phyloP scores from a whole-genome alignment of 495 filamentous ascomycete genomes.

The Penicillium soppii region DNA sequence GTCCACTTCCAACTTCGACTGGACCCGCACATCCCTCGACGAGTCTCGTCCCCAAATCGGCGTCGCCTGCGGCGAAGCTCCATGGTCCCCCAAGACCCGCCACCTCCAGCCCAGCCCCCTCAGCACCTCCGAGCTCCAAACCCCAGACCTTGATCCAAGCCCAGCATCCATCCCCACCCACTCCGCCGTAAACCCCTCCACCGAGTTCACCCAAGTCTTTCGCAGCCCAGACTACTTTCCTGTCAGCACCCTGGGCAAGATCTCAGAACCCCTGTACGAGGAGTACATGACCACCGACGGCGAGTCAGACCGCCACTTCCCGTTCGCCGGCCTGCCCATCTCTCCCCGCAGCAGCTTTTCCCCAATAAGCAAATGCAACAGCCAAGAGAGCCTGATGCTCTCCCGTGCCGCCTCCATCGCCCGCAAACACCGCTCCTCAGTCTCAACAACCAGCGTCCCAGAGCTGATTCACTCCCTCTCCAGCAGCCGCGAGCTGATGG shows the following conservation, averaged over 20 bases:
- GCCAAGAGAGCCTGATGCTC: constrained; percentile 55
- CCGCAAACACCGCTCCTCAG: constrained; percentile 54
- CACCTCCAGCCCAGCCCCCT: constrained; percentile 25
- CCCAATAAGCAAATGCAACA: constrained; percentile 58
- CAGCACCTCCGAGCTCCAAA: constrained; percentile 31
- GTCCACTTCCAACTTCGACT: constrained; percentile 87
- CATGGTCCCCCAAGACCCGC: constrained; percentile 15
- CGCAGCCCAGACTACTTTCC: constrained; percentile 36
- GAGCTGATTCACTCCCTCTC: constrained; percentile 53
- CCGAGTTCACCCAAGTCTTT: constrained; percentile 30
- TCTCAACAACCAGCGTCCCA: constrained; percentile 56
- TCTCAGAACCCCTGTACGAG: constrained; percentile 47
- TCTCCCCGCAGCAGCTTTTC: constrained; percentile 54
- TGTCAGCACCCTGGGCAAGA: constrained; percentile 33
- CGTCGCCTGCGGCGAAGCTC: constrained; percentile 16
- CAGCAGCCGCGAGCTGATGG: constrained; percentile 46
- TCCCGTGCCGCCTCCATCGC: constrained; percentile 48
- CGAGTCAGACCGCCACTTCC: constrained; percentile 46
- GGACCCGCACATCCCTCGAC: constrained; percentile 57
- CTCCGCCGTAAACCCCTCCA: constrained; percentile 36
- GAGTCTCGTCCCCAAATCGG: constrained; percentile 22
- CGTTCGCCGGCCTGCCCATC: constrained; percentile 35
- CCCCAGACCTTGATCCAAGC: constrained; percentile 41
- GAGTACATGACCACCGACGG: constrained; percentile 48
- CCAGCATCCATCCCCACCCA: constrained; percentile 37